Base-by-base conservation (phyloP, 768 basidiomycete genomes). In the Pulveroboletus sp. region DNA sequence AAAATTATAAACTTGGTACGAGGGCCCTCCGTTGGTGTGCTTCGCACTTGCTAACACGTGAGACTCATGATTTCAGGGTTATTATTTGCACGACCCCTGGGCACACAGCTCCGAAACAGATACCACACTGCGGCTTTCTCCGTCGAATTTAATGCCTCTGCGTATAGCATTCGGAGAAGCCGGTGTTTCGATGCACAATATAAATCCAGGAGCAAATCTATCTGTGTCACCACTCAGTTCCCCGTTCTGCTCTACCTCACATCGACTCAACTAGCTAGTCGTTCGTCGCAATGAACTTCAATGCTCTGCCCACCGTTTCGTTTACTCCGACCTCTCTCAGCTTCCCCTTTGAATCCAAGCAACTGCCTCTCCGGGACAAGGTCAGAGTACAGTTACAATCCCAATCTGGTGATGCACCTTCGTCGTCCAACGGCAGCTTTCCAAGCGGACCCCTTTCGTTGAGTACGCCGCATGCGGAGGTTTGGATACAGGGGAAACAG, bases 401-500 rank as follows among this genome's bases (percentile, higher is more conserved):
- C 6, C 65, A 69, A 43, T 61, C 72, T 4, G 44, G 60, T 12
- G 51, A 60, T 8, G 55, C 63, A 18, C 49, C 61, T 26, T 63
- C 56, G 15, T 2, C 42, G 8, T 64, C 47, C 40, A 79, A 77
- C 30, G 77, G 77, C 6, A 68, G 71, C 69, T 77, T 79, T 53
- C 62, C 76, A 2, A 48, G 41, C 24, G 66, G 61, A 9, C 33
- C 73, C 24, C 60, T 78, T 39, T 66, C 76, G 32, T 58, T 80
- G 28, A 73, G 73, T 54, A 47, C 65, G 9, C 59, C 64, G 2
- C 78, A 80, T 45, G 76, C 75, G 6, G 71, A 77, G 54, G 61
- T 79, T 31, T 79, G 78, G 76, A 60, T 64, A 43, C 69, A 73
- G 28, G 70, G 68, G 18, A 68, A 69, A 49, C 70, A 74, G 64